phyloP scores from a whole-genome alignment of 208 protist species.

The Acanthamoeba quina region DNA sequence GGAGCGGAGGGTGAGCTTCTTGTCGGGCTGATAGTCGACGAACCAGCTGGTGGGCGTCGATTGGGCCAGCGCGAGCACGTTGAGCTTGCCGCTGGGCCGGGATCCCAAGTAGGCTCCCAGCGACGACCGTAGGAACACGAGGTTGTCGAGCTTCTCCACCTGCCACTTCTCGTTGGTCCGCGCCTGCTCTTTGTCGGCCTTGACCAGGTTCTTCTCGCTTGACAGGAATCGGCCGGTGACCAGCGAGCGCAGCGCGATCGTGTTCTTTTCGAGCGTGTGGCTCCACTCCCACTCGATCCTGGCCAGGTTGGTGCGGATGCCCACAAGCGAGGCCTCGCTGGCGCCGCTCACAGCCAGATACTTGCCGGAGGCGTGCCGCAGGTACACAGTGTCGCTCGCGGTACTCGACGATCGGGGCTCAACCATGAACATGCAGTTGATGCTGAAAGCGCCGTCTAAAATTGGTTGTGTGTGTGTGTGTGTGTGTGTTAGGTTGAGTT shows the following conservation, averaged over 20 bases:
- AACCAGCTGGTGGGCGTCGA: constrained; percentile 33
- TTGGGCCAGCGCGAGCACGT: constrained; percentile 6
- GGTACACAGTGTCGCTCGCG: background rate
- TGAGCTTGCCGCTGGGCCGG: constrained; percentile 26
- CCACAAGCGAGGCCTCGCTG: background rate
- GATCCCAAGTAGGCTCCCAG: background rate
- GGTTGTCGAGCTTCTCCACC: constrained; percentile 1
- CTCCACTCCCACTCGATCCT: constrained; percentile 35
- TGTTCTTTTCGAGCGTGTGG: constrained; percentile 46
- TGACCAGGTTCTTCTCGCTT: constrained; percentile 3
- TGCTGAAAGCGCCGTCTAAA: background rate
- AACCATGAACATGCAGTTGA: background rate
- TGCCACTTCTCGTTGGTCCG: constrained; percentile 10
- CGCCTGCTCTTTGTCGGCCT: constrained; percentile 1
- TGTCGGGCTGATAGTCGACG: constrained; percentile 7
- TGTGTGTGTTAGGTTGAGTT: too few relatives aligned
- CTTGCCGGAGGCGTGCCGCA: constrained; percentile 31
- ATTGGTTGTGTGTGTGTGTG: background rate
- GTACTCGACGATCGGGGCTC: background rate
- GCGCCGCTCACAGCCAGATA: background rate
- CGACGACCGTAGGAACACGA: constrained; percentile 18
- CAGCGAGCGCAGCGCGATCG: background rate
- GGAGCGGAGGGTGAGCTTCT: constrained; percentile 19
- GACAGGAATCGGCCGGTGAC: constrained; percentile 5
- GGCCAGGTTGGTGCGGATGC: background rate